Conservation (phyloP, 2,329 filamentous ascomycete genomes). For the Pseudogymnoascus sp. region DNA sequence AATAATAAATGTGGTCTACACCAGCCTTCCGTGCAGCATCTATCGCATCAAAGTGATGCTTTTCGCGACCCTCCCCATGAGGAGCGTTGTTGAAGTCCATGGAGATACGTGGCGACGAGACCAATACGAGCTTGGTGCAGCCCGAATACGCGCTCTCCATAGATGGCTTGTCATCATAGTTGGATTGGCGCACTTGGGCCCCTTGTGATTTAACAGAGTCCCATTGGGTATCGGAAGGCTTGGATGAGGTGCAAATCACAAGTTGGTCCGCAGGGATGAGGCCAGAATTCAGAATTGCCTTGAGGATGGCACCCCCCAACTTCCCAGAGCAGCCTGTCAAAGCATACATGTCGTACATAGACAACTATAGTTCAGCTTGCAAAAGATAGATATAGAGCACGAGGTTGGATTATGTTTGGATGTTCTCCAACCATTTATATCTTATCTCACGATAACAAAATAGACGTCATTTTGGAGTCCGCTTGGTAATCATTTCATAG, state of each 20-base stretch:
- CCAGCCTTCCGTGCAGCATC: constrained; percentile 29
- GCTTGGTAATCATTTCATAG: not conserved
- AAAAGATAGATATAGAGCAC: not conserved
- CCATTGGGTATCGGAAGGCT: constrained; percentile 27
- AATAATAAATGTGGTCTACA: constrained; percentile 31
- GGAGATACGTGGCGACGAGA: constrained; percentile 26
- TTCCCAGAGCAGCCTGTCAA: constrained; percentile 20
- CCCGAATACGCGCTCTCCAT: constrained; percentile 13
- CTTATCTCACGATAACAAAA: not conserved
- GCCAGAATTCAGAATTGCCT: constrained; percentile 16
- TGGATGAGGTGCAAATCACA: constrained; percentile 20
- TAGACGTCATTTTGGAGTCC: not conserved
- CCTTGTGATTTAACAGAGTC: constrained; percentile 22
- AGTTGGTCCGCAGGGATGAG: constrained; percentile 17
- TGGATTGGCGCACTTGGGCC: constrained; percentile 17
- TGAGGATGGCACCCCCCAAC: constrained; percentile 18
- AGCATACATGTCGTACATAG: constrained; percentile 6
- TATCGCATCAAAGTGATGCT: constrained; percentile 19
- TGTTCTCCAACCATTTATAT: not conserved
- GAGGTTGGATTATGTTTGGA: not conserved
- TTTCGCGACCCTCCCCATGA: constrained; percentile 16
- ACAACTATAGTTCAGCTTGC: not conserved
- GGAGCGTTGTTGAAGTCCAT: constrained; percentile 38
- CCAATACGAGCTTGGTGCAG: constrained; percentile 29
- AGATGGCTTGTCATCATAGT: constrained; percentile 15